Conservation (phyloP, 2,329 filamentous ascomycete genomes). For the Cercospora zeae-maydis region DNA sequence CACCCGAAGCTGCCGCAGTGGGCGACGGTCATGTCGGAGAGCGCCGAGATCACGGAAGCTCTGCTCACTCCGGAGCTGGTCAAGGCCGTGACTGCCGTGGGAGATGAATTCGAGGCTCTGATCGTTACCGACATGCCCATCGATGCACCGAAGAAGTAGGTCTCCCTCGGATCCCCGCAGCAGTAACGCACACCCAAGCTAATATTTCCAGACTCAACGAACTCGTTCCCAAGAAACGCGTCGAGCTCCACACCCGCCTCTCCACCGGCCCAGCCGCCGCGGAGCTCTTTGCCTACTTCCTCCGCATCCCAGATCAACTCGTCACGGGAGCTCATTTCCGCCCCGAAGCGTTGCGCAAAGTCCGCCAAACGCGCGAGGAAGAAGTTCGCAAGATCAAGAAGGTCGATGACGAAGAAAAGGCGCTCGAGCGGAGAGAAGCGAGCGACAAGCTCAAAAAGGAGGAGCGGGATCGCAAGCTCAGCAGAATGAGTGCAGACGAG, state of each 20-base stretch:
- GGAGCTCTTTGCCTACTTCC: conserved; percentile 71
- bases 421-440: conserved; percentile 55
- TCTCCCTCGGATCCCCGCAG: conserved; percentile 19
- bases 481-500: conserved; percentile 62
- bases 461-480: conserved; percentile 67
- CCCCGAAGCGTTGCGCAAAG: conserved; percentile 78
- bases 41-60: conserved; percentile 84
- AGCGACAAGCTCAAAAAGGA: conserved; percentile 69
- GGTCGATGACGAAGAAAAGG: conserved; percentile 67
- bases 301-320: conserved; percentile 80
- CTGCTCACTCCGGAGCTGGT: conserved; percentile 85
- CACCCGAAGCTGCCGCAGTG: conserved; percentile 82
- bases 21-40: conserved; percentile 95
- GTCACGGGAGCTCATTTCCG: conserved; percentile 78
- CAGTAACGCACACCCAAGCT: background rate
- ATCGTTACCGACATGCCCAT: conserved; percentile 85
- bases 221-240: conserved; percentile 76
- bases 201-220: conserved; percentile 68
- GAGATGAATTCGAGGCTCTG: conserved; percentile 78
- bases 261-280: conserved; percentile 56
- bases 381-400: conserved; percentile 76
- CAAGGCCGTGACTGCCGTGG: conserved; percentile 72
- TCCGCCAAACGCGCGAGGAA: conserved; percentile 74
- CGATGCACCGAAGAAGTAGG: conserved; percentile 80
- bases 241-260: conserved; percentile 71